Evolutionary conservation across 1,284 basidiomycete species (phyloP).

Genomic region (Boletus smithii): DNA sequence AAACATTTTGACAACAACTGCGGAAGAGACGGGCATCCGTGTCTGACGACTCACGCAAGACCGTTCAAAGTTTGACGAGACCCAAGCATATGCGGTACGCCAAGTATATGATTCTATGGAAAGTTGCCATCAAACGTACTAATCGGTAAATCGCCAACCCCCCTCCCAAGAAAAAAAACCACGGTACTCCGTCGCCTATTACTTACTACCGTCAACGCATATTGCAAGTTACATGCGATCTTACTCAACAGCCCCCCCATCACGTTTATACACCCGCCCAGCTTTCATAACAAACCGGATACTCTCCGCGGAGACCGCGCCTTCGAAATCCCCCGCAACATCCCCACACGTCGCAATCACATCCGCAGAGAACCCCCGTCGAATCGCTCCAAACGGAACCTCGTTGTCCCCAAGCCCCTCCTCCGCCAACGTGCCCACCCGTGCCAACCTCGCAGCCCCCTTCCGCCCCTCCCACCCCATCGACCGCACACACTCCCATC

Average conservation of each 20-base stretch:
- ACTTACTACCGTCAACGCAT: too few relatives aligned
- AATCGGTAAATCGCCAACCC: background rate
- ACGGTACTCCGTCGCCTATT: too few relatives aligned
- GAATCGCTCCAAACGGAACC: constrained; percentile 53
- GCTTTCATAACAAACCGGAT: constrained; percentile 60
- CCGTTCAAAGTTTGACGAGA: background rate
- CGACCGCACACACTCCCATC: constrained; percentile 55
- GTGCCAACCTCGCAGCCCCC: constrained; percentile 35
- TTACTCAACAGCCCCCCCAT: constrained; percentile 30
- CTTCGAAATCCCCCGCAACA: constrained; percentile 48
- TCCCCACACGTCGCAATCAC: constrained; percentile 50
- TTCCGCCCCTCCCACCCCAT: constrained; percentile 46
- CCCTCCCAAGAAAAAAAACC: background rate
- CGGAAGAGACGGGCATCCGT: background rate
- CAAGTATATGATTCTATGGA: background rate
- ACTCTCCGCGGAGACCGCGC: constrained; percentile 41
- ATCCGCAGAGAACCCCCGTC: constrained; percentile 56
- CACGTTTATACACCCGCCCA: constrained; percentile 48
- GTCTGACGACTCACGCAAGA: background rate
- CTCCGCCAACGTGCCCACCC: constrained; percentile 31
- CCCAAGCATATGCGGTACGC: background rate
- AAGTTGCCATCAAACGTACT: background rate
- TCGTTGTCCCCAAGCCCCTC: constrained; percentile 48
- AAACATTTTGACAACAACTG: background rate
- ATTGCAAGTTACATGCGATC: too few relatives aligned